Conservation (phyloP, 23 red algal species). For the Gracilariopsis chorda region DNA sequence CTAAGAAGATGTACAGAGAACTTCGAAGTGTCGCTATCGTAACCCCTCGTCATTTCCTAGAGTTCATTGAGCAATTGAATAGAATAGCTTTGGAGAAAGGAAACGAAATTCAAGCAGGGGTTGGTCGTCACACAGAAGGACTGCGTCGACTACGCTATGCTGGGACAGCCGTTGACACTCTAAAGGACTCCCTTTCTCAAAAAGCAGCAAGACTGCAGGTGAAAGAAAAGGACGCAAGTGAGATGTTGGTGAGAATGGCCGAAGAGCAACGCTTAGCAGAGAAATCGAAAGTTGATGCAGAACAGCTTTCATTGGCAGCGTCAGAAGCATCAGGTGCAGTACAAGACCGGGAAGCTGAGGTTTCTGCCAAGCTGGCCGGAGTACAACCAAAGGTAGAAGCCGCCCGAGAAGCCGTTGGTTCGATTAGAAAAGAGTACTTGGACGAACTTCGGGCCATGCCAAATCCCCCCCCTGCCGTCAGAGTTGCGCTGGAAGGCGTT, state of each 20-base stretch:
- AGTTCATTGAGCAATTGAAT: slow-evolving; percentile 73
- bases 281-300: slow-evolving; percentile 57
- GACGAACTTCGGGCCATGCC: slow-evolving; percentile 75
- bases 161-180: slow-evolving; percentile 31
- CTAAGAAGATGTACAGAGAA: not conserved
- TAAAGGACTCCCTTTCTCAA: slow-evolving; percentile 27
- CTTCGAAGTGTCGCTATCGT: not conserved
- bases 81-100: slow-evolving; percentile 58
- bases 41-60: slow-evolving; percentile 67
- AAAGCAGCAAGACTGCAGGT: slow-evolving; percentile 23
- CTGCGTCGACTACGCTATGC: slow-evolving; percentile 45
- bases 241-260: slow-evolving; percentile 48
- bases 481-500: slow-evolving; percentile 60
- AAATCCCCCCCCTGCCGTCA: slow-evolving; percentile 58
- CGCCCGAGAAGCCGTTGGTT: slow-evolving; percentile 50
- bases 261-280: slow-evolving; percentile 74
- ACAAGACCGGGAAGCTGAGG: slow-evolving; percentile 49
- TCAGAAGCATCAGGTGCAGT: slow-evolving; percentile 28
- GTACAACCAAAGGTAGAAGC: slow-evolving; percentile 63
- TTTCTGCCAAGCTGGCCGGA: slow-evolving; percentile 27
- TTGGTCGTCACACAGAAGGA: slow-evolving; percentile 55
- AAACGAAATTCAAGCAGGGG: slow-evolving; percentile 17
- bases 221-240: slow-evolving; percentile 41
- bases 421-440: slow-evolving; percentile 62
- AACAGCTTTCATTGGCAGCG: slow-evolving; percentile 50